These are phyloP conservation scores for Hypericum perforatum DNA, from an alignment of 345 rosid species.

Conservation along the genomic window DNA sequence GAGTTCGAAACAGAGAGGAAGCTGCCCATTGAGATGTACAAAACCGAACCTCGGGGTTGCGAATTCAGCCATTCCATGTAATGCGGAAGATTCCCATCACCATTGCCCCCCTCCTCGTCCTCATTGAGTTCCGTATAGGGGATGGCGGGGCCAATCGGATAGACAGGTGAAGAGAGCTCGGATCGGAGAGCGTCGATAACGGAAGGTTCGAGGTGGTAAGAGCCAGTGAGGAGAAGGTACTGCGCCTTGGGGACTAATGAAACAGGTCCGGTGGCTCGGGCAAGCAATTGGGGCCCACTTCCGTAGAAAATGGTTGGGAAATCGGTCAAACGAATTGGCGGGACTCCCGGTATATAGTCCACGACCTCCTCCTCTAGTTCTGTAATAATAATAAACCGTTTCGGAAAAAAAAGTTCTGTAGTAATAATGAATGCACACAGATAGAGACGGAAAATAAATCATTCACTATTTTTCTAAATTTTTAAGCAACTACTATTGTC, in stretches of 20 bases:
- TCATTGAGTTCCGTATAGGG: background rate
- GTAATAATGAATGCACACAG: too few relatives aligned
- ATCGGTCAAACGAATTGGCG: too few relatives aligned
- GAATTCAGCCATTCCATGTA: background rate
- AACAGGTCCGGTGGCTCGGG: background rate
- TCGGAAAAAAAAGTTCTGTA: too few relatives aligned
- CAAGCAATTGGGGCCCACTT: too few relatives aligned
- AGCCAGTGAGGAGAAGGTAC: background rate
- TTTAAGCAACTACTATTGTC: too few relatives aligned
- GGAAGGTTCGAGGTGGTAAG: background rate
- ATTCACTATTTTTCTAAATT: too few relatives aligned
- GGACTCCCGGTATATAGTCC: too few relatives aligned
- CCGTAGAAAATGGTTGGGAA: too few relatives aligned
- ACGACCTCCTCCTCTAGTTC: too few relatives aligned
- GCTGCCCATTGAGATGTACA: conserved; percentile 5
- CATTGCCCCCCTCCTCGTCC: background rate
- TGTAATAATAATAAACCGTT: too few relatives aligned
- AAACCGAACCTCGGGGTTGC: background rate
- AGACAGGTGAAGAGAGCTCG: background rate
- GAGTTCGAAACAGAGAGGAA: background rate
- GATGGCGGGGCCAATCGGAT: background rate
- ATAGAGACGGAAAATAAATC: too few relatives aligned
- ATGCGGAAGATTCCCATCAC: background rate
- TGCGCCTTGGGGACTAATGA: background rate
- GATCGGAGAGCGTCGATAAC: background rate